A percentile compares a stretch with the other conserved stretches of the same genome.
Evolutionary conservation across 2,329 filamentous ascomycete genomes (phyloP).

Genomic region (Neonectria neomacrospora): DNA sequence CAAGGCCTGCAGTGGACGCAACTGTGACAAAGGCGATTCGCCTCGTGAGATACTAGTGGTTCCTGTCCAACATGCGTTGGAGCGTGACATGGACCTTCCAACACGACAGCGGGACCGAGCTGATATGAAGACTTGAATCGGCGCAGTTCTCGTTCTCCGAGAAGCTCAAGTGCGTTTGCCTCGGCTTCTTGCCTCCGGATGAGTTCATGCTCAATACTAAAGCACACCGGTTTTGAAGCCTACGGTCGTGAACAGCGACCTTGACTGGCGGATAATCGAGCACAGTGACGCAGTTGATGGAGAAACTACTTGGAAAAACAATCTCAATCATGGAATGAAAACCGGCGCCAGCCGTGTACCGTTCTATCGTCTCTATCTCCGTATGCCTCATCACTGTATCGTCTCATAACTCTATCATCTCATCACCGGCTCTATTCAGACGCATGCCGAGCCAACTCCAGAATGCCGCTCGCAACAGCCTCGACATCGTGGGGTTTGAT

Average conservation of each 20-base stretch:
- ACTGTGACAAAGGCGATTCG: background rate
- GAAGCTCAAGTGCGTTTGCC: slow-evolving; percentile 80
- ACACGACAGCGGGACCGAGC: background rate
- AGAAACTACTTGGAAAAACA: background rate
- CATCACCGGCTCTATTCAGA: slow-evolving; percentile 5
- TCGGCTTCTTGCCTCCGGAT: slow-evolving; percentile 76
- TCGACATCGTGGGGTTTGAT: slow-evolving; percentile 75
- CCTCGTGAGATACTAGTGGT: background rate
- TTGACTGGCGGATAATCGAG: background rate
- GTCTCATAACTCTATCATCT: background rate
- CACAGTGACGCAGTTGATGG: background rate
- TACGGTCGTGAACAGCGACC: background rate
- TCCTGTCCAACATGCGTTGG: background rate
- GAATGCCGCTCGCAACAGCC: slow-evolving; percentile 41
- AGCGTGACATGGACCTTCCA: background rate
- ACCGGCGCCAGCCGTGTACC: background rate
- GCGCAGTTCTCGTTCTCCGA: slow-evolving; percentile 61
- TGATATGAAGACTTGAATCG: background rate
- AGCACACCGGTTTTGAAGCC: slow-evolving; percentile 56
- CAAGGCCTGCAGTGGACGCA: background rate
- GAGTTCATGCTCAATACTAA: slow-evolving; percentile 72
- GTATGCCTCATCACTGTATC: background rate
- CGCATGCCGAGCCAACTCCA: slow-evolving; percentile 36
- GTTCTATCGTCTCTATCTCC: background rate
- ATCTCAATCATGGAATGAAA: background rate